Evolutionary conservation across 2,329 filamentous ascomycete genomes (phyloP).

Genomic region (Sclerotinia glacialis): DNA sequence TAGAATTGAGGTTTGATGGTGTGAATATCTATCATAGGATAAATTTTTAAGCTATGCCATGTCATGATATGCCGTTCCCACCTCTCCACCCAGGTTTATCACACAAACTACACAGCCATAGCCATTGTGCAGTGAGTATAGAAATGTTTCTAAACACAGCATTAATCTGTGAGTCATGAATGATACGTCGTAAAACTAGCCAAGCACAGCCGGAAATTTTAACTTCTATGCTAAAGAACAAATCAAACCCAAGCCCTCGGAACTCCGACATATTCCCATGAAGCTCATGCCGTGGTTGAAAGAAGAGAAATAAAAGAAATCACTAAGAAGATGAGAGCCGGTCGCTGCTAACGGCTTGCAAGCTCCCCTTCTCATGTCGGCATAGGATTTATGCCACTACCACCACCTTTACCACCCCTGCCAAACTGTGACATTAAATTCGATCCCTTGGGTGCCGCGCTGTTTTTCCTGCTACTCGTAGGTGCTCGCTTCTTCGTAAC

Average conservation of each 20-base stretch:
- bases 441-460: conserved; percentile 8
- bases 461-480: conserved; percentile 24
- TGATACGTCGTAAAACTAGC: not conserved
- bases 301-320: not conserved
- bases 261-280: conserved; percentile 8
- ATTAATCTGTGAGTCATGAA: not conserved
- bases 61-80: not conserved
- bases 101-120: not conserved
- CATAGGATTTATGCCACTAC: conserved; percentile 35
- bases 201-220: not conserved
- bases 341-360: too few species aligned
- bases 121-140: not conserved
- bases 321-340: not conserved
- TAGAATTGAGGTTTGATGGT: too few species aligned
- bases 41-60: conserved; percentile 4
- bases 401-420: conserved; percentile 19
- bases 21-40: not conserved
- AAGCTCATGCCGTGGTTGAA: not conserved
- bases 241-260: not conserved
- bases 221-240: conserved; percentile 8
- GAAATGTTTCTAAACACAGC: not conserved
- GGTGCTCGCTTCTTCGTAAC: conserved; percentile 30
- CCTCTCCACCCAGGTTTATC: not conserved
- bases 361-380: not conserved
- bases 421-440: conserved; percentile 16